These are phyloP conservation scores for Linderina pennispora DNA, from an alignment of 192 early-diverging fungal species.

Conservation along the genomic window DNA sequence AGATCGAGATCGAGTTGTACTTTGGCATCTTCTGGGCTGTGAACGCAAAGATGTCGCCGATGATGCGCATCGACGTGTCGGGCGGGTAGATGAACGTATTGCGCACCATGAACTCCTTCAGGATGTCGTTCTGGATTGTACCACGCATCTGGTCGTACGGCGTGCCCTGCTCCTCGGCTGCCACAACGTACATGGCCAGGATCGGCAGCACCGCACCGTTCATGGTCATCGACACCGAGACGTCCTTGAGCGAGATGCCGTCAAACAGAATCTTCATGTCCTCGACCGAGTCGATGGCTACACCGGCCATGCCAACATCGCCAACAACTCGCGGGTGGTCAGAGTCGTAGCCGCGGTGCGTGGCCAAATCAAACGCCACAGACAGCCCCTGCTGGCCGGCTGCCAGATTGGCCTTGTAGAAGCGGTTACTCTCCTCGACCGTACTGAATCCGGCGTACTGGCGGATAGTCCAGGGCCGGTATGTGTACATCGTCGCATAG, in stretches of 20 bases:
- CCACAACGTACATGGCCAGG: slow-evolving; percentile 86
- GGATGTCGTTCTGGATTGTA: slow-evolving; percentile 89
- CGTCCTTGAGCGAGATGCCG: slow-evolving; percentile 82
- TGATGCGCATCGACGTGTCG: slow-evolving; percentile 81
- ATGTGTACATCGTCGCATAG: slow-evolving; percentile 80
- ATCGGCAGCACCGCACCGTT: slow-evolving; percentile 91
- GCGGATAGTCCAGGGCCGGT: slow-evolving; percentile 81
- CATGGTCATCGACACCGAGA: slow-evolving; percentile 94
- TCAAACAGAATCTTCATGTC: slow-evolving; percentile 92
- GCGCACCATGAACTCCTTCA: slow-evolving; percentile 93
- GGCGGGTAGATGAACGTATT: slow-evolving; percentile 96
- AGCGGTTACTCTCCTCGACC: slow-evolving; percentile 84
- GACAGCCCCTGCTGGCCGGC: slow-evolving; percentile 85
- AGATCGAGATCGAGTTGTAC: slow-evolving; percentile 95
- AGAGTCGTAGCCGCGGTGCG: slow-evolving; percentile 84
- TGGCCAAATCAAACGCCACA: slow-evolving; percentile 88
- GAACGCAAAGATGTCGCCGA: slow-evolving; percentile 87
- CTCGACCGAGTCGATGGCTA: slow-evolving; percentile 87
- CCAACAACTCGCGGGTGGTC: slow-evolving; percentile 86
- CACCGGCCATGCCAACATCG: slow-evolving; percentile 92
- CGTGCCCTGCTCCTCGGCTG: slow-evolving; percentile 82
- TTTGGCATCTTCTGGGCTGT: slow-evolving; percentile 86
- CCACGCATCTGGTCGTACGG: slow-evolving; percentile 73
- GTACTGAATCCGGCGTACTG: slow-evolving; percentile 90
- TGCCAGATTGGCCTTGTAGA: slow-evolving; percentile 82